These are phyloP conservation scores for Mikania micrantha DNA, from an alignment of 129 eudicot species.

Conservation along the genomic window DNA sequence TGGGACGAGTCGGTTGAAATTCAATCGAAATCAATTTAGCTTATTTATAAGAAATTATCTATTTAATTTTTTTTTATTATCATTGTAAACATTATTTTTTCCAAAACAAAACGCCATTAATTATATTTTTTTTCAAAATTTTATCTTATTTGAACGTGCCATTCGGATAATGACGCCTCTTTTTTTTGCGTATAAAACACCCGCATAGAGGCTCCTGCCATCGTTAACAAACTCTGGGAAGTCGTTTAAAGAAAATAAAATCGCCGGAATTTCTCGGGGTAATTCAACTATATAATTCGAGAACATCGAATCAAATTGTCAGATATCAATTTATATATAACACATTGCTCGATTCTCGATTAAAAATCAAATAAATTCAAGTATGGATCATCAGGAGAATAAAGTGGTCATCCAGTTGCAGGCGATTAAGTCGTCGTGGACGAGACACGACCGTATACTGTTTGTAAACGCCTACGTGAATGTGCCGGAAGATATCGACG, in stretches of 20 bases:
- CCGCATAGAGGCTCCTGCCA: too few species aligned
- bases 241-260: not conserved
- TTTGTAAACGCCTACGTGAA: constrained; percentile 48
- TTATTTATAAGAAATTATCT: too few species aligned
- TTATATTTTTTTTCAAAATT: too few species aligned
- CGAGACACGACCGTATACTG: constrained; percentile 35
- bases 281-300: not conserved
- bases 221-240: too few species aligned
- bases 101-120: too few species aligned
- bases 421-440: constrained; percentile 25
- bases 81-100: too few species aligned
- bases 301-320: not conserved
- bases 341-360: not conserved
- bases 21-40: too few species aligned
- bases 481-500: constrained; percentile 30
- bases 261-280: not conserved
- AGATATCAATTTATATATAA: not conserved
- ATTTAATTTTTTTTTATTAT: too few species aligned
- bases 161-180: too few species aligned
- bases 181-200: too few species aligned
- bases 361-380: not conserved
- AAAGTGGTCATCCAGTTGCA: not conserved
- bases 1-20: too few species aligned
- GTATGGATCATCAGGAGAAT: not conserved
- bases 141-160: too few species aligned